These are phyloP conservation scores for Teratosphaeria zuluensis DNA, from an alignment of 2,329 filamentous ascomycete species.

Conservation along the genomic window DNA sequence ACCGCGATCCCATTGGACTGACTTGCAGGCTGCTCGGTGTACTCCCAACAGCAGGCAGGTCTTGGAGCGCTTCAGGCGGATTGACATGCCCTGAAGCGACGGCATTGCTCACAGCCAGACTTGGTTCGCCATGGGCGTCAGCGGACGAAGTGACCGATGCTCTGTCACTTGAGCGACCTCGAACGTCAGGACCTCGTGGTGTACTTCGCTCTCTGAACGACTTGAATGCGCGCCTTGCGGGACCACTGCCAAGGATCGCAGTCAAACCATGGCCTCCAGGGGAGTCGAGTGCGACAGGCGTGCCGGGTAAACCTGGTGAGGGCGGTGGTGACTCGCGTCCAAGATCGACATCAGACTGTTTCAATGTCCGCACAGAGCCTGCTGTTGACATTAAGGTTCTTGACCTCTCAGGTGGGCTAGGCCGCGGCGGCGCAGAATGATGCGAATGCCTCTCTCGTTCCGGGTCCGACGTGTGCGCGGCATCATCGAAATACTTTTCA, in stretches of 20 bases:
- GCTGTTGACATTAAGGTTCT: constrained; percentile 32
- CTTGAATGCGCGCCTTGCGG: constrained; percentile 38
- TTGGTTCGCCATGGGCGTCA: constrained; percentile 46
- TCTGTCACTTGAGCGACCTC: constrained; percentile 56
- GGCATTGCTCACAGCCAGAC: constrained; percentile 53
- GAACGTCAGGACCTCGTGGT: constrained; percentile 36
- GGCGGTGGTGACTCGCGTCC: constrained; percentile 28
- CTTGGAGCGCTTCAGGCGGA: constrained; percentile 38
- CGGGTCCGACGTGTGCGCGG: neutral
- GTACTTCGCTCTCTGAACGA: constrained; percentile 33
- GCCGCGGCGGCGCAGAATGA: constrained; percentile 14
- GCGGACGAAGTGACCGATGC: constrained; percentile 44
- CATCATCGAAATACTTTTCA: constrained; percentile 12
- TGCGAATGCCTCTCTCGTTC: neutral
- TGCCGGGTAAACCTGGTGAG: constrained; percentile 35
- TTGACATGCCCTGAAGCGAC: constrained; percentile 52
- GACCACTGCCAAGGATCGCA: constrained; percentile 35
- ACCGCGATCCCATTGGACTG: constrained; percentile 18
- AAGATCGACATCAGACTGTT: constrained; percentile 28
- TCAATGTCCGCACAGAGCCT: constrained; percentile 37
- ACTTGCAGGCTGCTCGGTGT: constrained; percentile 16
- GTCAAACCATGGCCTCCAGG: constrained; percentile 33
- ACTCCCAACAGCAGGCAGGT: constrained; percentile 26
- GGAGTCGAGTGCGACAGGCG: constrained; percentile 34
- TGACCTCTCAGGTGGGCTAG: constrained; percentile 29